Evolutionary conservation across 1,284 basidiomycete genomes (phyloP).

Genomic region (Tremellales sp.): DNA sequence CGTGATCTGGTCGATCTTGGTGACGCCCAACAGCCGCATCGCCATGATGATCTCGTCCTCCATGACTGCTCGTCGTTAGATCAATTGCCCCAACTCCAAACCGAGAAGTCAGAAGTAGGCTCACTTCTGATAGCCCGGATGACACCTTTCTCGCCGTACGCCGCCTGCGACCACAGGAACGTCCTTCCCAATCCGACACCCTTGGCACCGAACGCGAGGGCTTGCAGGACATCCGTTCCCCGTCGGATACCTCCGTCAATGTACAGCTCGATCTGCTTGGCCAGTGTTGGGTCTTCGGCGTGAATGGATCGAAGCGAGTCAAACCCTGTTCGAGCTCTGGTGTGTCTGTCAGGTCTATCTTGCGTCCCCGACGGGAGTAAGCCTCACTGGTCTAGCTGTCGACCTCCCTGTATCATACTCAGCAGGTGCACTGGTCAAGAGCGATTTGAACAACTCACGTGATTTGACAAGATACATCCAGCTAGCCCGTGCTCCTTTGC

Average conservation of each 20-base stretch:
- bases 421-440: constrained; percentile 7
- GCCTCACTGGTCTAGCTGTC: constrained; percentile 32
- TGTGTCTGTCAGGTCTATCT: neutral
- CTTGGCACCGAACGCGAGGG: constrained; percentile 50
- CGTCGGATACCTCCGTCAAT: constrained; percentile 52
- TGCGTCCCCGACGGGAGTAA: neutral
- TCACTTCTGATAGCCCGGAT: constrained; percentile 47
- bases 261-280: constrained; percentile 49
- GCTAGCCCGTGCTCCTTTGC: constrained; percentile 49
- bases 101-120: constrained; percentile 4
- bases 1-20: constrained; percentile 29
- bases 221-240: constrained; percentile 51
- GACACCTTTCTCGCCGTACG: constrained; percentile 51
- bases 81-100: neutral
- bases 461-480: constrained; percentile 49
- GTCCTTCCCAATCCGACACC: constrained; percentile 51
- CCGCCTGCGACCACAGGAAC: constrained; percentile 44
- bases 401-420: constrained; percentile 48
- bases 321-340: constrained; percentile 37
- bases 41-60: constrained; percentile 36
- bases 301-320: constrained; percentile 46
- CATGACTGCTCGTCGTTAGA: constrained; percentile 23
- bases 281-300: constrained; percentile 41
- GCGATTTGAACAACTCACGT: constrained; percentile 7
- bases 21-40: constrained; percentile 39